Evolutionary conservation across 306 rosid species (phyloP).

Genomic region (Cicer yamashitae): DNA sequence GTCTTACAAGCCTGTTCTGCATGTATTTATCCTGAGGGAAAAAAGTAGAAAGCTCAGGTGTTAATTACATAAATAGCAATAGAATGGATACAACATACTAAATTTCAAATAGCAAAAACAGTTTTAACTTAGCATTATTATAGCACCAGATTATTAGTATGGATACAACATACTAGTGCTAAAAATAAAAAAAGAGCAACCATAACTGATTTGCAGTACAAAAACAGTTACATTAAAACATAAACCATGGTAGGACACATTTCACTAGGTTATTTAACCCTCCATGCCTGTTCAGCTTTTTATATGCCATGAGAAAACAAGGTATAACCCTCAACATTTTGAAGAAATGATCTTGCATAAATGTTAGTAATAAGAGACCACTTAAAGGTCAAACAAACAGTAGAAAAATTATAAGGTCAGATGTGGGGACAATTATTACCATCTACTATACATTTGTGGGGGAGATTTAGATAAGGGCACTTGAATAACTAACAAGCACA

Average conservation of each 20-base stretch:
- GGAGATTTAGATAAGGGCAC: background rate
- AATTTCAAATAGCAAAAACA: background rate
- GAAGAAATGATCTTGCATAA: constrained; percentile 15
- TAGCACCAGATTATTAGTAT: background rate
- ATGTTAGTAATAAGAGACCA: background rate
- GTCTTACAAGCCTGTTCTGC: constrained; percentile 99
- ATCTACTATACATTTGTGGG: background rate
- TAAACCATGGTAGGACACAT: constrained; percentile 26
- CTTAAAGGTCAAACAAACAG: background rate
- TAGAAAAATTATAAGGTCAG: background rate
- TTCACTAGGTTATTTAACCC: constrained; percentile 11
- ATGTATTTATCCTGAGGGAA: constrained; percentile 90
- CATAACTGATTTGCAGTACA: background rate
- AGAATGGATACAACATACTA: background rate
- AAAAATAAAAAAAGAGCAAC: background rate
- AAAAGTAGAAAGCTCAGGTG: constrained; percentile 22
- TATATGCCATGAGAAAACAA: constrained; percentile 1
- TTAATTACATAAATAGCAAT: constrained; percentile 6
- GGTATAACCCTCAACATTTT: constrained; percentile 15
- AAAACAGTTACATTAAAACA: constrained; percentile 19
- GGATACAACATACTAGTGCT: constrained; percentile 2
- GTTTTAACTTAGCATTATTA: background rate
- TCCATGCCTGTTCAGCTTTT: constrained; percentile 20
- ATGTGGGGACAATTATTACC: background rate
- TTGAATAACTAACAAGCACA: background rate